Evolutionary conservation across 768 basidiomycete genomes (phyloP).

Genomic region (Boletus reticuloceps): DNA sequence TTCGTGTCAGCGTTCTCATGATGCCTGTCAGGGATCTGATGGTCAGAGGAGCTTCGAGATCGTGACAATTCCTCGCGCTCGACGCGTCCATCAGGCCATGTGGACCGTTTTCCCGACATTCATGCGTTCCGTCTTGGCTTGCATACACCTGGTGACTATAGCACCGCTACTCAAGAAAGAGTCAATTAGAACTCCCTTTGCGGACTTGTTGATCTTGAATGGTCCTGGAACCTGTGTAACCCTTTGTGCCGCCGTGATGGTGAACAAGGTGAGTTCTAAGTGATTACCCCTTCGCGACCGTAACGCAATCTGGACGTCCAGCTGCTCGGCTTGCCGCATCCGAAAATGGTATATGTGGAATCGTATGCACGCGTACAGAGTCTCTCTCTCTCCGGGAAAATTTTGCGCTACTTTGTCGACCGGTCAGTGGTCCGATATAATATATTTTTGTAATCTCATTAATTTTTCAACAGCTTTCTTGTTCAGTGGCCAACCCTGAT

Average conservation of each 20-base stretch:
- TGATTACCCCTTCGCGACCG: background rate
- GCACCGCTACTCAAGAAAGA: conserved; percentile 39
- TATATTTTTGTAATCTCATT: conserved; percentile 8
- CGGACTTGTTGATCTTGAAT: conserved; percentile 84
- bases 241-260: conserved; percentile 65
- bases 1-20: conserved; percentile 9
- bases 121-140: conserved; percentile 54
- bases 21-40: conserved; percentile 3
- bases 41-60: conserved; percentile 40
- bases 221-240: conserved; percentile 94
- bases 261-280: conserved; percentile 59
- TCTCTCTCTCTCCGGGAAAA: conserved; percentile 80
- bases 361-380: conserved; percentile 85
- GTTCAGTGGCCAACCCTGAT: conserved; percentile 83
- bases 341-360: conserved; percentile 84
- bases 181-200: conserved; percentile 36
- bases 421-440: conserved; percentile 63
- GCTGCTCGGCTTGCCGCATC: conserved; percentile 73
- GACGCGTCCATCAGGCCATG: conserved; percentile 79
- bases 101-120: conserved; percentile 68
- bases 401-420: conserved; percentile 81
- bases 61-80: conserved; percentile 79
- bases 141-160: conserved; percentile 61
- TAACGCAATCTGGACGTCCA: conserved; percentile 31
- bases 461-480: conserved; percentile 56